A percentile compares a stretch with the other conserved stretches of the same genome.
Conservation (phyloP, 2,329 filamentous ascomycete species). For the Botrytis elliptica region DNA sequence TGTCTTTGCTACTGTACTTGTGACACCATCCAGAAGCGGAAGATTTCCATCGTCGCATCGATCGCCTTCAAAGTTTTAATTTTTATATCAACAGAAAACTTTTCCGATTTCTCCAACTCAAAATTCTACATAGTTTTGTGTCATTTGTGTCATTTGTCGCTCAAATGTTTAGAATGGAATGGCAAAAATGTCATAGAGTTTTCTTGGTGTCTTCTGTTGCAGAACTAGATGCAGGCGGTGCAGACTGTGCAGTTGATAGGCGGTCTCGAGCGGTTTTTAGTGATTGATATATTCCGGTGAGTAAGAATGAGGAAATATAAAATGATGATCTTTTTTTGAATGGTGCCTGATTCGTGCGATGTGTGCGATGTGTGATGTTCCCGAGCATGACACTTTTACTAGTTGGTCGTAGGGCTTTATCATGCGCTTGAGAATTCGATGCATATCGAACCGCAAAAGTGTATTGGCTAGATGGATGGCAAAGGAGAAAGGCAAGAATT, state of each 20-base stretch:
- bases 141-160: conserved; percentile 2
- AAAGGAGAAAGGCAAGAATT: background rate
- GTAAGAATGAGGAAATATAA: background rate
- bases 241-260: background rate
- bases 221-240: background rate
- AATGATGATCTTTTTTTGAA: background rate
- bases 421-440: background rate
- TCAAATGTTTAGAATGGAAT: background rate
- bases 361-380: background rate
- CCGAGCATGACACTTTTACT: background rate
- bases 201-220: conserved; percentile 7
- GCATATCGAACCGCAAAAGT: background rate
- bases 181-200: background rate
- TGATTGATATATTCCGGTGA: conserved; percentile 2
- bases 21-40: background rate
- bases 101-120: background rate
- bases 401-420: background rate
- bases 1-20: background rate
- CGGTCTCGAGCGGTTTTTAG: background rate
- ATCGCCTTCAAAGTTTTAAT: background rate
- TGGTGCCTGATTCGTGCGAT: conserved; percentile 8
- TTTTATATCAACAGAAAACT: background rate
- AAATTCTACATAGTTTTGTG: background rate
- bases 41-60: background rate
- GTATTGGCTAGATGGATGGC: background rate